A percentile compares a stretch with the other conserved stretches of the same genome.
phyloP scores from a whole-genome alignment of 148 eudicot genomes.

The Chenopodium album region DNA sequence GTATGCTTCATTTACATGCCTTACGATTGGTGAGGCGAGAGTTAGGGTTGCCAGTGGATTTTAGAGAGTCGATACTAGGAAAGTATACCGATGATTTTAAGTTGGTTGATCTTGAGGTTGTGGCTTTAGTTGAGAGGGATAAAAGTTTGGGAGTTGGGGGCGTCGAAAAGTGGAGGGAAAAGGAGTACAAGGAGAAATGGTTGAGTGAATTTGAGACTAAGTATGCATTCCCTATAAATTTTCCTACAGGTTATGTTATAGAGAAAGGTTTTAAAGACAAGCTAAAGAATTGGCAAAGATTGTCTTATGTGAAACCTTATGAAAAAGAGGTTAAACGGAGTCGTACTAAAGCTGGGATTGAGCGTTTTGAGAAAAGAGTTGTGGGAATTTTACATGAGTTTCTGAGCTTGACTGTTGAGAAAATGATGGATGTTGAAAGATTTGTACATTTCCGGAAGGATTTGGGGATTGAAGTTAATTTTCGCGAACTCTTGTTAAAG shows the following conservation, averaged over 20 bases:
- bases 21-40: constrained; percentile 59
- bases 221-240: constrained; percentile 71
- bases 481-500: constrained; percentile 63
- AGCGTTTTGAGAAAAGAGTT: constrained; percentile 71
- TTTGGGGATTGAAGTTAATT: constrained; percentile 63
- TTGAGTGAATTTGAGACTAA: constrained; percentile 82
- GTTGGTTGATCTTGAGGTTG: constrained; percentile 59
- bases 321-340: constrained; percentile 42
- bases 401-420: constrained; percentile 72
- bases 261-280: constrained; percentile 59
- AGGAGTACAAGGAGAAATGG: constrained; percentile 69
- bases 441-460: constrained; percentile 69
- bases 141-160: constrained; percentile 39
- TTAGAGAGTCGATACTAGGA: constrained; percentile 58
- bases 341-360: constrained; percentile 53
- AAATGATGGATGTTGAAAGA: constrained; percentile 60
- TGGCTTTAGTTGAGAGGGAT: constrained; percentile 48
- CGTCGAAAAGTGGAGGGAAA: constrained; percentile 75
- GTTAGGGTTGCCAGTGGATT: constrained; percentile 66
- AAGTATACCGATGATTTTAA: constrained; percentile 51
- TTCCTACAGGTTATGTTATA: constrained; percentile 69
- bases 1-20: constrained; percentile 64
- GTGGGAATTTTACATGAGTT: constrained; percentile 74
- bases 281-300: constrained; percentile 72
- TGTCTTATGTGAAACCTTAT: constrained; percentile 70